phyloP scores from a whole-genome alignment of 2,329 filamentous ascomycete species.

The Blastomyces silverae region DNA sequence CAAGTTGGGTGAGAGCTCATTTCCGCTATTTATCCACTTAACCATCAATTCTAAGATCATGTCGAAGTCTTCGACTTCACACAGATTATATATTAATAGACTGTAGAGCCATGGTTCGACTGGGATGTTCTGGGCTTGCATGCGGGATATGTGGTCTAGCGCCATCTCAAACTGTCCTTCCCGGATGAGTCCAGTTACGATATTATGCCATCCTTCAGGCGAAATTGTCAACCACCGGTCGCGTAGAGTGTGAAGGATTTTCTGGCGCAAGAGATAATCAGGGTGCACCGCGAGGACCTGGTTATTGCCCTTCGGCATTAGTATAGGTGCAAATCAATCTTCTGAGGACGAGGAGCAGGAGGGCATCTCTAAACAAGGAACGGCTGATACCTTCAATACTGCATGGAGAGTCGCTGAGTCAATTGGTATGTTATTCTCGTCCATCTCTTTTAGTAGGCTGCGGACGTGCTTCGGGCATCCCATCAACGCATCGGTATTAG shows the following conservation, averaged over 20 bases:
- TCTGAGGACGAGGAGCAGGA: background rate
- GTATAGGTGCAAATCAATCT: background rate
- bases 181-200: conserved; percentile 67
- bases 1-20: conserved; percentile 49
- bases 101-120: conserved; percentile 71
- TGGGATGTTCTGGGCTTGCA: conserved; percentile 51
- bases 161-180: conserved; percentile 80
- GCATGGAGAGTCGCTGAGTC: conserved; percentile 65
- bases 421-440: conserved; percentile 51
- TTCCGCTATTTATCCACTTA: conserved; percentile 45
- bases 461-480: conserved; percentile 62
- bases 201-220: conserved; percentile 56
- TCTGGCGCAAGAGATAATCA: conserved; percentile 67
- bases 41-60: conserved; percentile 66
- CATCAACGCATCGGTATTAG: conserved; percentile 56
- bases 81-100: conserved; percentile 66
- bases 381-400: conserved; percentile 54
- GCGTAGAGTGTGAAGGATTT: conserved; percentile 59
- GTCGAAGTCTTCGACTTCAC: conserved; percentile 65
- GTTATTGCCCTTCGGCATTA: conserved; percentile 7
- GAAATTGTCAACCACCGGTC: conserved; percentile 62
- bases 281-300: conserved; percentile 73
- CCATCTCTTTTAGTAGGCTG: conserved; percentile 67
- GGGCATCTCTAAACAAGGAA: background rate
- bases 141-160: conserved; percentile 59